Percentiles rank a stretch among this genome's conserved stretches.
Evolutionary conservation across 2,329 filamentous ascomycete species (phyloP).

Genomic region (Ophiostoma tasmaniense): DNA sequence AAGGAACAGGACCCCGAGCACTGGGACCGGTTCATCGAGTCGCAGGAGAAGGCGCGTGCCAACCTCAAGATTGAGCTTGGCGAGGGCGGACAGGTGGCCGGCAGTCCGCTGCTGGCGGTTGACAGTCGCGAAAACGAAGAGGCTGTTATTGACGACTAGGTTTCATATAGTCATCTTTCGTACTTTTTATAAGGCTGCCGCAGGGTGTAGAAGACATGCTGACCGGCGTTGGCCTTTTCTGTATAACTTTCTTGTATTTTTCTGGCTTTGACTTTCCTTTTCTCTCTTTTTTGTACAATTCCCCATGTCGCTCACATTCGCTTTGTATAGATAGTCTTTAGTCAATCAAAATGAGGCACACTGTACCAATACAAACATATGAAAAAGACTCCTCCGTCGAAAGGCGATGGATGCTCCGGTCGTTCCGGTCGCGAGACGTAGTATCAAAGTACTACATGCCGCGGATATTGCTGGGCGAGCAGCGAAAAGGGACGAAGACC

Average conservation of each 20-base stretch:
- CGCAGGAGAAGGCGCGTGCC: constrained; percentile 49
- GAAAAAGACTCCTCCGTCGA: background rate
- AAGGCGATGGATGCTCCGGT: background rate
- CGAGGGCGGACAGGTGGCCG: constrained; percentile 8
- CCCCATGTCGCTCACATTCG: background rate
- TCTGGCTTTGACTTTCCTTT: background rate
- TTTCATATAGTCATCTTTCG: background rate
- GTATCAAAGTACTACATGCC: background rate
- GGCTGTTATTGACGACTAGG: constrained; percentile 8
- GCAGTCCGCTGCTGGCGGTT: background rate
- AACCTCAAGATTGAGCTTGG: constrained; percentile 34
- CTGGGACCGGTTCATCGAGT: constrained; percentile 55
- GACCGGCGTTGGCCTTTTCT: background rate
- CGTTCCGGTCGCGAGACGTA: background rate
- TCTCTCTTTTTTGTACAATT: background rate
- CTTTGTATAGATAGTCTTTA: background rate
- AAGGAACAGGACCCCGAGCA: constrained; percentile 57
- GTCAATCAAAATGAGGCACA: background rate
- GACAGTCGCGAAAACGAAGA: constrained; percentile 8
- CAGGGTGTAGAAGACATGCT: background rate
- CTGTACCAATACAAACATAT: background rate
- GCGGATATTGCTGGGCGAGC: background rate
- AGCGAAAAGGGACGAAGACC: background rate
- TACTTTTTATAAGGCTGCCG: background rate
- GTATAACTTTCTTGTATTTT: background rate